These are phyloP conservation scores for Babesia bovis DNA, from an alignment of 169 alveolate genomes.

Conservation along the genomic window DNA sequence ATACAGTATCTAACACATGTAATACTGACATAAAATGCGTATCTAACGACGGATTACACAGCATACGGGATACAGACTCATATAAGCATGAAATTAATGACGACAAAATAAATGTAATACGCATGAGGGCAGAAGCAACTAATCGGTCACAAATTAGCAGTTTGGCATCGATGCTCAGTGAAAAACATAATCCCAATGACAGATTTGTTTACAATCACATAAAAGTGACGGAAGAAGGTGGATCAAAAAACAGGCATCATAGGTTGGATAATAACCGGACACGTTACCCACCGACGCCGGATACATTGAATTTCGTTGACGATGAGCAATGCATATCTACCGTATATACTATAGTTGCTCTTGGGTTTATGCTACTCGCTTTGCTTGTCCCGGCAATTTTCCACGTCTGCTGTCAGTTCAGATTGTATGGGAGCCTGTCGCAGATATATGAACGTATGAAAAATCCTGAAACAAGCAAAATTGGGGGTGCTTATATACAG, in stretches of 20 bases:
- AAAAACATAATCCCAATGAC: constrained; percentile 6
- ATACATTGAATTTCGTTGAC: neutral
- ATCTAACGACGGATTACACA: neutral
- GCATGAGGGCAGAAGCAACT: neutral
- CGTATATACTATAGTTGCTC: constrained; percentile 15
- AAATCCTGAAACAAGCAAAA: neutral
- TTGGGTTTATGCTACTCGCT: constrained; percentile 43
- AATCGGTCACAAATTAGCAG: neutral
- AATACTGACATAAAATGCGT: neutral
- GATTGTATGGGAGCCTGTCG: constrained; percentile 29
- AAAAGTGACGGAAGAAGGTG: constrained; percentile 4
- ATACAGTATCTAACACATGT: neutral
- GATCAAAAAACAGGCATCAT: neutral
- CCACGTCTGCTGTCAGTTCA: constrained; percentile 56
- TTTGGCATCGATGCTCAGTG: neutral
- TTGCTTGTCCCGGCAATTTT: constrained; percentile 39
- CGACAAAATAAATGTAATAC: neutral
- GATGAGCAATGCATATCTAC: constrained; percentile 29
- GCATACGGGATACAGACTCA: too few relatives aligned
- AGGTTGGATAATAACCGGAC: neutral
- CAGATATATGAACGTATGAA: constrained; percentile 1
- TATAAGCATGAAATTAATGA: too few relatives aligned
- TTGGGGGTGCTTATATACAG: neutral
- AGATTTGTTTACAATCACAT: neutral
- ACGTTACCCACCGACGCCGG: neutral